Conservation (phyloP, 1,284 basidiomycete species). For the Kalmanozyma brasiliensis region DNA sequence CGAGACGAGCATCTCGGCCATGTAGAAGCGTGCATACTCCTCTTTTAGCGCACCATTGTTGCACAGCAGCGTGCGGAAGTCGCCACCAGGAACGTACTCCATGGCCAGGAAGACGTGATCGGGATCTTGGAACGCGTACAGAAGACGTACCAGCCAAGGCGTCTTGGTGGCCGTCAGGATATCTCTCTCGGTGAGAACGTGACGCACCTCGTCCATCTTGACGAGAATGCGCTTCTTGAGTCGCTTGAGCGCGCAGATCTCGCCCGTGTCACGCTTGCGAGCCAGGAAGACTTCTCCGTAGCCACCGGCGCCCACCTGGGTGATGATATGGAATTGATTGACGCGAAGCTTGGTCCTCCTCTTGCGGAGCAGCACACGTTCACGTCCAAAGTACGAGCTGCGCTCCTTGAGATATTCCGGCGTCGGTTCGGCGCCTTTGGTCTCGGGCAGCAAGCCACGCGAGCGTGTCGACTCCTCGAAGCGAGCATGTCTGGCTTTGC, state of each 20-base stretch:
- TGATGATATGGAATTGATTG: conserved; percentile 67
- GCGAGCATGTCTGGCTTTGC: conserved; percentile 71
- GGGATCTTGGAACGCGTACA: conserved; percentile 67
- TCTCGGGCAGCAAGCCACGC: conserved; percentile 66
- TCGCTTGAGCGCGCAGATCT: conserved; percentile 67
- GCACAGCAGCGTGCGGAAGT: conserved; percentile 67
- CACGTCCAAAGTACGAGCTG: conserved; percentile 57
- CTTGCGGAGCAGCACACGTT: conserved; percentile 63
- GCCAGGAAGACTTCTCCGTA: conserved; percentile 68
- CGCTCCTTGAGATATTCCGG: conserved; percentile 69
- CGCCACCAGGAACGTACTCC: conserved; percentile 72
- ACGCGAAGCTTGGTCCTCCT: conserved; percentile 64
- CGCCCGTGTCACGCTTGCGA: conserved; percentile 65
- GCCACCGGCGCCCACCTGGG: conserved; percentile 67
- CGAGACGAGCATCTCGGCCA: conserved; percentile 67
- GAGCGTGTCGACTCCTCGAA: conserved; percentile 75
- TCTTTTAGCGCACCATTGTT: conserved; percentile 70
- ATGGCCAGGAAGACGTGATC: conserved; percentile 67
- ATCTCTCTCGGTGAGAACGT: conserved; percentile 66
- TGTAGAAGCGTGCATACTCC: conserved; percentile 67
- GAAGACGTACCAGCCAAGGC: conserved; percentile 64
- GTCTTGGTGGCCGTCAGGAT: conserved; percentile 66
- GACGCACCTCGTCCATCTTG: conserved; percentile 68
- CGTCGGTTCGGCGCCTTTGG: conserved; percentile 85
- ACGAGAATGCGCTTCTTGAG: conserved; percentile 65